Conservation (phyloP, 768 basidiomycete species). For the Russula virescens region DNA sequence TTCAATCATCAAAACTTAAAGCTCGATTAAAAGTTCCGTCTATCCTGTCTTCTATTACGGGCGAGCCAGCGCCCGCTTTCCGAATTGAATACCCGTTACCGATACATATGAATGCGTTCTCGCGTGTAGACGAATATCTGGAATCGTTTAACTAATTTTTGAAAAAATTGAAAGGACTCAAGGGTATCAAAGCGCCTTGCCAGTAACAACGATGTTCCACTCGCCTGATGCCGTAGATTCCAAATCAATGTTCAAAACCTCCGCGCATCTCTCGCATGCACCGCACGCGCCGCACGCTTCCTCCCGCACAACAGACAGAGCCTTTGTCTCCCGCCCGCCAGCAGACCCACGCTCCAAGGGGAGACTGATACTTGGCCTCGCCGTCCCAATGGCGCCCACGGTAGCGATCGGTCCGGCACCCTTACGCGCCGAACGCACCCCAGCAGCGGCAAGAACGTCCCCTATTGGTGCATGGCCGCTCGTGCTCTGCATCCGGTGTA, state of each 20-base stretch:
- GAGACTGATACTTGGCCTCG: slow-evolving; percentile 1
- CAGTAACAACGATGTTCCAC: slow-evolving; percentile 19
- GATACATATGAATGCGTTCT: neutral
- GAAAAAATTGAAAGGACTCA: neutral
- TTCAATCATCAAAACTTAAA: no score
- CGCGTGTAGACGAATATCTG: neutral
- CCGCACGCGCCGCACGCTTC: slow-evolving; percentile 16
- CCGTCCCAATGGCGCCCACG: neutral
- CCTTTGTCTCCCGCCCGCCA: slow-evolving; percentile 15
- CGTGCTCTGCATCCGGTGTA: slow-evolving; percentile 79
- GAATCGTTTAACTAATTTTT: no score
- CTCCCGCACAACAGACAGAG: slow-evolving; percentile 23
- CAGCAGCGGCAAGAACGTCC: slow-evolving; percentile 61
- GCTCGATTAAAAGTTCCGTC: neutral
- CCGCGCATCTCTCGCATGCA: slow-evolving; percentile 8
- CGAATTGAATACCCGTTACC: neutral
- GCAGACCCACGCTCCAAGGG: slow-evolving; percentile 6
- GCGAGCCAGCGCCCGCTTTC: neutral
- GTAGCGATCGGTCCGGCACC: neutral
- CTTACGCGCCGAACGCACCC: slow-evolving; percentile 30
- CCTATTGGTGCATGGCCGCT: slow-evolving; percentile 69
- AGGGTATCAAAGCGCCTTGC: slow-evolving; percentile 4
- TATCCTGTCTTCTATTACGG: neutral
- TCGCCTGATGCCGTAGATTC: slow-evolving; percentile 23
- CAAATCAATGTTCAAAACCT: slow-evolving; percentile 16